These are phyloP conservation scores for Boletus speciosus DNA, from an alignment of 768 basidiomycete species.

Conservation along the genomic window DNA sequence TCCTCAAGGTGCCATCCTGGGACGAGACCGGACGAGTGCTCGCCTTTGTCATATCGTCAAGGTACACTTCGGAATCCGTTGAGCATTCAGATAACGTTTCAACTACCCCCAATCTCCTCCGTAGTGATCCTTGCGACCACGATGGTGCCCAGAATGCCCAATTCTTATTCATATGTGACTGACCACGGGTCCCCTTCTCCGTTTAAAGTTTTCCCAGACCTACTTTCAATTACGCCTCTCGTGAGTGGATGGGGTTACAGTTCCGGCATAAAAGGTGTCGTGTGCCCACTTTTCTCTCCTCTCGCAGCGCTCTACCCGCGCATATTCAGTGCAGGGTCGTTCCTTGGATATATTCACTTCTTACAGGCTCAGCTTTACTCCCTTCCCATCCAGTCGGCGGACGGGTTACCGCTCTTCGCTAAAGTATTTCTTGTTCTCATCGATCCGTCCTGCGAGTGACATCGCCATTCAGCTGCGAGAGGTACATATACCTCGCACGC, in stretches of 20 bases:
- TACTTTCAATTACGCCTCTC: conserved; percentile 14
- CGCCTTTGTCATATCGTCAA: background rate
- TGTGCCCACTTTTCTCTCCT: conserved; percentile 15
- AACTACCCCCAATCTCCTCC: background rate
- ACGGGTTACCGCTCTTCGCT: background rate
- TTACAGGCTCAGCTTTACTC: background rate
- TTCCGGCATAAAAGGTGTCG: conserved; percentile 25
- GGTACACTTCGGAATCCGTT: background rate
- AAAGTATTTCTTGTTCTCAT: background rate
- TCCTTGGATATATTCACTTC: background rate
- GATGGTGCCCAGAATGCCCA: background rate
- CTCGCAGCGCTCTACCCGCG: background rate
- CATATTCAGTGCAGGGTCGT: background rate
- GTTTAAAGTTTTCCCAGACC: conserved; percentile 1
- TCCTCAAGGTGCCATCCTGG: too few species aligned
- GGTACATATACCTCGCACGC: background rate
- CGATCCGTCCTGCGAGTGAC: background rate
- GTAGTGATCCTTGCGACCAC: background rate
- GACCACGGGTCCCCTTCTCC: background rate
- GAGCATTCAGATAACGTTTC: background rate
- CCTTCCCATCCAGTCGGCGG: background rate
- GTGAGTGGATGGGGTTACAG: conserved; percentile 2
- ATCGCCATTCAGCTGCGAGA: background rate
- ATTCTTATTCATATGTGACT: background rate
- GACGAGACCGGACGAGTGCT: too few species aligned